A percentile compares a stretch with the other conserved stretches of the same genome.
These are phyloP conservation scores for Puccinia polysora DNA, from an alignment of 1,284 basidiomycete species.

Conservation along the genomic window DNA sequence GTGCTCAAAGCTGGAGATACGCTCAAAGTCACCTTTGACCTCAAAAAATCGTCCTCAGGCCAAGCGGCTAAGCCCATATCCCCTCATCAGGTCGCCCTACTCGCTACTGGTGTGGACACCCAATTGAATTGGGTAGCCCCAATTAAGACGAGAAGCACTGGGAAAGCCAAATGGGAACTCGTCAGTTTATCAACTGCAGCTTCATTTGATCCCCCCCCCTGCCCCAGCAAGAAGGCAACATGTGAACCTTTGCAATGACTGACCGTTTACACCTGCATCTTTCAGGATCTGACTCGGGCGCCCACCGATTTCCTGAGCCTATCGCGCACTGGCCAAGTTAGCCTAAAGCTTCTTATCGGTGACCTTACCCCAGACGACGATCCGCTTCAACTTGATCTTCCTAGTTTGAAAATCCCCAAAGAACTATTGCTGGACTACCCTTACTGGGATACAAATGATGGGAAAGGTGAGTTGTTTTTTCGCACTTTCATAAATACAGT, in stretches of 20 bases:
- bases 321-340: background rate
- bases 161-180: slow-evolving; percentile 28
- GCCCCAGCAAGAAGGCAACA: too few relatives aligned
- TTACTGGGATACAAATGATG: slow-evolving; percentile 28
- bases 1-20: background rate
- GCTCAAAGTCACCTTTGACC: slow-evolving; percentile 10
- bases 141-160: slow-evolving; percentile 2
- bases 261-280: too few relatives aligned
- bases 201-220: too few relatives aligned
- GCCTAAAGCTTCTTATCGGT: background rate
- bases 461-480: background rate
- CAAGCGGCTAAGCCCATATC: background rate
- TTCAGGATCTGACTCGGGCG: slow-evolving; percentile 21
- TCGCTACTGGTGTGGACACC: slow-evolving; percentile 13
- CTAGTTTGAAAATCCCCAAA: background rate
- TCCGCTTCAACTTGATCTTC: slow-evolving; percentile 1
- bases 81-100: slow-evolving; percentile 17
- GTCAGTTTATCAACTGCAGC: slow-evolving; percentile 6
- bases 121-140: slow-evolving; percentile 3
- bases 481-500: too few relatives aligned
- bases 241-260: too few relatives aligned
- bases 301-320: slow-evolving; percentile 19
- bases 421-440: slow-evolving; percentile 10
- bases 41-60: background rate
- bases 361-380: background rate